Conservation (phyloP, 2,329 filamentous ascomycete species). For the Paecilomyces sp. region DNA sequence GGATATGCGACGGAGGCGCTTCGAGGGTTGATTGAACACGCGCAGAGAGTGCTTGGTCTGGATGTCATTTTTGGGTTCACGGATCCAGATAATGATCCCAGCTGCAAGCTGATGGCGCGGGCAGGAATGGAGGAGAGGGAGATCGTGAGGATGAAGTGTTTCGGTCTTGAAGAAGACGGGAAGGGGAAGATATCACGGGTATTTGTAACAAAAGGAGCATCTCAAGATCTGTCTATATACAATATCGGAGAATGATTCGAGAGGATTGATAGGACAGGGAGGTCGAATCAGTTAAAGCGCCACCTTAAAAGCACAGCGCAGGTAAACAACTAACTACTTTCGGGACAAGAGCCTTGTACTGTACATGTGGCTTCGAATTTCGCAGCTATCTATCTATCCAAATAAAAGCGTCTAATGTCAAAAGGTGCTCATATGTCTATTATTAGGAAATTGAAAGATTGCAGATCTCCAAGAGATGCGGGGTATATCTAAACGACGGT, state of each 20-base stretch:
- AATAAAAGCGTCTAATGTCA: neutral
- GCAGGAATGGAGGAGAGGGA: constrained; percentile 15
- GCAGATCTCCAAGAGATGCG: neutral
- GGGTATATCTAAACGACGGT: neutral
- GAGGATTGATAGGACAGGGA: neutral
- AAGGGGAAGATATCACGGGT: neutral
- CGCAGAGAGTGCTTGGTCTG: constrained; percentile 7
- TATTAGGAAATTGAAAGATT: neutral
- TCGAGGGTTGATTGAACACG: constrained; percentile 12
- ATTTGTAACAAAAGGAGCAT: neutral
- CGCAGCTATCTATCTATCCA: neutral
- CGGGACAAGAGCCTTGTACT: neutral
- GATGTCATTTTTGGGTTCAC: constrained; percentile 15
- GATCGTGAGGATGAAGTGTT: constrained; percentile 7
- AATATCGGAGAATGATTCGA: neutral
- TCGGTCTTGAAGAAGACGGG: constrained; percentile 6
- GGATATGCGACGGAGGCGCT: constrained; percentile 20
- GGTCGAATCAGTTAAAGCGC: neutral
- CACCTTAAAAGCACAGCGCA: neutral
- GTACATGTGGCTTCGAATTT: neutral
- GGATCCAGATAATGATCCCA: constrained; percentile 8
- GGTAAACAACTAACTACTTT: neutral
- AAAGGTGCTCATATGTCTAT: neutral
- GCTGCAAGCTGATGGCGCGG: constrained; percentile 15
- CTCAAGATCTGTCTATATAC: neutral